Evolutionary conservation across 208 protist species (phyloP), one percentile per base, ranked within the genome.

Genomic region (Herpetomonas tarakana): DNA sequence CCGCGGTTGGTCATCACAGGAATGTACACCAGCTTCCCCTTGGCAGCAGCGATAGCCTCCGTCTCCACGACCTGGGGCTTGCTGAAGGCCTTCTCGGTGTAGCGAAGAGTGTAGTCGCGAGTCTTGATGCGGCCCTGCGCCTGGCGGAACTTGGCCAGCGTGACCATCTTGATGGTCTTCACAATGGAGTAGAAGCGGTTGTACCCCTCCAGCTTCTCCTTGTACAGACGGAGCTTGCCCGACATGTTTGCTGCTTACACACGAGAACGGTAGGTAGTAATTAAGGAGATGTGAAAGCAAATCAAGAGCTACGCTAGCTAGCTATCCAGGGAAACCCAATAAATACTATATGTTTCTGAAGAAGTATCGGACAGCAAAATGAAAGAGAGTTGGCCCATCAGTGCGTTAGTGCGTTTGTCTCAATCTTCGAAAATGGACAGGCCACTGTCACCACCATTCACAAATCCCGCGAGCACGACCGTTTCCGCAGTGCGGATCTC

Each of bases 161-260:
- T 93, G n/a, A 96, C 87, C 85, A 92, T 93, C 73, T 96, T 96
- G 52, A 96, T 96, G 16, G 89, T 96, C 76, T 92, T 96, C 29
- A 96, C 86, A 49, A 96, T 96, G 24, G 80, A 86, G 75, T 96
- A 92, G 74, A 93, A 96, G 58, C 74, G 73, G 63, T 96, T 96
- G 73, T 96, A 96, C 30, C 89, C 89, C 68, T 91, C 89, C 59
- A 96, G 75, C 68, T 96, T 96, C 57, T 93, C 85, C 71, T 93
- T 95, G 77, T 93, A 95, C 58, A 95, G 69, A 78, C 86, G 86
- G 54, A 95, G 81, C 50, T 92, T 95, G 54, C 89, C 89, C 60
- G 89, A 95, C 89, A 95, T 95, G 57, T 58, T 21, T 58, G 27
- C 35, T 25, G 26, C 64, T 52, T 18, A 63, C 52, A 47, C 30